Evolutionary conservation across 768 basidiomycete genomes (phyloP).

Genomic region (Mycena alexandri): DNA sequence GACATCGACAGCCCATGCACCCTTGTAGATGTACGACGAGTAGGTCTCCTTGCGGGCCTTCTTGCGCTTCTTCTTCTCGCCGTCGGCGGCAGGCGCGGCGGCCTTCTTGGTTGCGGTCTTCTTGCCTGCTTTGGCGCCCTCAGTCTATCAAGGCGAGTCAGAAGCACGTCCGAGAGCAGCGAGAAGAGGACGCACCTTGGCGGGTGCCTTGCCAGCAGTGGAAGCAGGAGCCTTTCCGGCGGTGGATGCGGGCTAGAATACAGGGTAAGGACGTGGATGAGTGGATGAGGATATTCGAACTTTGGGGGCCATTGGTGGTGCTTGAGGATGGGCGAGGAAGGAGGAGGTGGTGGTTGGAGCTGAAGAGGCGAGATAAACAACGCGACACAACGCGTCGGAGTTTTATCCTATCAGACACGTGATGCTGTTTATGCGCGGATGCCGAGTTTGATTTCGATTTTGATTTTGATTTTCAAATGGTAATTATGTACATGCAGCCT

Average conservation of each 20-base stretch:
- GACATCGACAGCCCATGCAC: conserved; percentile 21
- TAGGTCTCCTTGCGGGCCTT: conserved; percentile 88
- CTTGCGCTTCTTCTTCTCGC: conserved; percentile 85
- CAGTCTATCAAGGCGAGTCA: conserved; percentile 32
- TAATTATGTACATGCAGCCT: too few species aligned
- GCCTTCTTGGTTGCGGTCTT: conserved; percentile 71
- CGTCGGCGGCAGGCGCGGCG: conserved; percentile 61
- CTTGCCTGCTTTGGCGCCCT: conserved; percentile 66
- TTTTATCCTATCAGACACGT: conserved; percentile 25
- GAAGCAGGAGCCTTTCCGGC: conserved; percentile 81
- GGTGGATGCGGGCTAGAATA: conserved; percentile 71
- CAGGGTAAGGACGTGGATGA: background rate
- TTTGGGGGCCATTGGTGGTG: conserved; percentile 52
- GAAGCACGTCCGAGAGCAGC: background rate
- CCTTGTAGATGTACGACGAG: conserved; percentile 79
- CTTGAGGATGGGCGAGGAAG: background rate
- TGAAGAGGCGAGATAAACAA: conserved; percentile 27
- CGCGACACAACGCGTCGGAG: conserved; percentile 27
- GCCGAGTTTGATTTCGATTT: too few species aligned
- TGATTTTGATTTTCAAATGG: too few species aligned
- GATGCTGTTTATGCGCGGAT: conserved; percentile 16
- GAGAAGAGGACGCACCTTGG: conserved; percentile 42
- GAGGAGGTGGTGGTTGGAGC: conserved; percentile 17
- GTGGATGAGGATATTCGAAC: conserved; percentile 33
- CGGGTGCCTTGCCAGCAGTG: conserved; percentile 73